Evolutionary conservation across 306 rosid genomes (phyloP).

Genomic region (Begonia fuchsioides): DNA sequence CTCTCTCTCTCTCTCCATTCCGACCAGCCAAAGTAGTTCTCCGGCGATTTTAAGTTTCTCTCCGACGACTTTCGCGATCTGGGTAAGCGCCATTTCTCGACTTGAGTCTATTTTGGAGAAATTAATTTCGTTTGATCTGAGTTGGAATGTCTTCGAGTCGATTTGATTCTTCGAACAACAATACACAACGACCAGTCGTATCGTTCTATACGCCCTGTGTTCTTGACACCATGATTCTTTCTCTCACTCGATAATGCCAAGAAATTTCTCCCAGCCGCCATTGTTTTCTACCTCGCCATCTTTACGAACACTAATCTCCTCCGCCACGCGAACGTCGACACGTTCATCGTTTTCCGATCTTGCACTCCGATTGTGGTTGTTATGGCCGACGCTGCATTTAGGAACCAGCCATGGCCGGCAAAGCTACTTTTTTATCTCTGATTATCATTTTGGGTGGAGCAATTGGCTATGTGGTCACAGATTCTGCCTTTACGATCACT

Average conservation of each 20-base stretch:
- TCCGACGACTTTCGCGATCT: no score
- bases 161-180: conserved; percentile 37
- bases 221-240: conserved; percentile 79
- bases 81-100: no score
- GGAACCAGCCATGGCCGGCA: conserved; percentile 65
- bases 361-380: conserved; percentile 87
- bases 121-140: conserved; percentile 4
- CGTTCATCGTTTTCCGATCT: conserved; percentile 86
- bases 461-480: conserved; percentile 79
- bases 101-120: no score
- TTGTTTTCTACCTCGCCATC: conserved; percentile 82
- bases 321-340: conserved; percentile 90
- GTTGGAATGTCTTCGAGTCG: conserved; percentile 36
- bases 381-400: conserved; percentile 65
- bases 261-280: conserved; percentile 80
- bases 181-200: conserved; percentile 57
- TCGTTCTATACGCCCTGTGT: conserved; percentile 75
- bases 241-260: conserved; percentile 51
- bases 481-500: conserved; percentile 63
- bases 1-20: no score
- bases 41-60: no score
- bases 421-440: conserved; percentile 65
- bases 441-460: conserved; percentile 76
- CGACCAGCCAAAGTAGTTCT: no score
- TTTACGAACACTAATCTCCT: conserved; percentile 95